A percentile compares a stretch with the other conserved stretches of the same genome.
Conservation (phyloP, 2,329 filamentous ascomycete species). For the Rutstroemia sp. region DNA sequence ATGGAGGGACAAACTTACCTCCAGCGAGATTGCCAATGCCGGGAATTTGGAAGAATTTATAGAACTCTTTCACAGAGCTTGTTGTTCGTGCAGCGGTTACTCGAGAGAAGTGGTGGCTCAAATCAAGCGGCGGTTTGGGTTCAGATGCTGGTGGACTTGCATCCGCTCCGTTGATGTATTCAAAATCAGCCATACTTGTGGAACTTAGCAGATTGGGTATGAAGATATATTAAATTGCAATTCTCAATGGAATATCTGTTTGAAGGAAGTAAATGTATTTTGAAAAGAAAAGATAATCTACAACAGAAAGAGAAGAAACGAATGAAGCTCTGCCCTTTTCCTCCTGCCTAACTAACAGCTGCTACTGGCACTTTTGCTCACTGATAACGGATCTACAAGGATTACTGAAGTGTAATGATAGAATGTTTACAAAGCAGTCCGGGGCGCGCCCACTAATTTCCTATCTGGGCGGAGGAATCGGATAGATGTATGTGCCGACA, state of each 20-base stretch:
- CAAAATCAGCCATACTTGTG: slow-evolving; percentile 22
- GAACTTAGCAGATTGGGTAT: neutral
- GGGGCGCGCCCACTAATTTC: too few relatives aligned
- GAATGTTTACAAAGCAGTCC: too few relatives aligned
- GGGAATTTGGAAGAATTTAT: slow-evolving; percentile 70
- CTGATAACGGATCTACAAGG: too few relatives aligned
- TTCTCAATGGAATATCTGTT: neutral
- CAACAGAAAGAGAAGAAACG: too few relatives aligned
- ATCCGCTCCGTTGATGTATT: slow-evolving; percentile 17
- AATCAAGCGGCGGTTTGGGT: slow-evolving; percentile 51
- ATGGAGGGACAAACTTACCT: slow-evolving; percentile 36
- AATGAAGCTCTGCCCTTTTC: too few relatives aligned
- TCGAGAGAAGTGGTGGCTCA: slow-evolving; percentile 72
- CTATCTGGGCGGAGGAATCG: too few relatives aligned
- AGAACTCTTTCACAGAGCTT: slow-evolving; percentile 71
- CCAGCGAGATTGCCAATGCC: slow-evolving; percentile 56
- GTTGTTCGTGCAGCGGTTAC: slow-evolving; percentile 56
- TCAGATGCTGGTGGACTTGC: slow-evolving; percentile 7
- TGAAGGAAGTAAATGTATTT: too few relatives aligned
- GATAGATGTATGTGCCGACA: too few relatives aligned
- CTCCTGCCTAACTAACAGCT: too few relatives aligned
- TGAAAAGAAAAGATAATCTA: too few relatives aligned
- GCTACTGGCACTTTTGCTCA: too few relatives aligned
- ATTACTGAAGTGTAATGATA: too few relatives aligned
- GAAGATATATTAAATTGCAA: neutral